These are phyloP conservation scores for Graphiopsis chlorocephala DNA, from an alignment of 2,329 filamentous ascomycete species.

Conservation along the genomic window DNA sequence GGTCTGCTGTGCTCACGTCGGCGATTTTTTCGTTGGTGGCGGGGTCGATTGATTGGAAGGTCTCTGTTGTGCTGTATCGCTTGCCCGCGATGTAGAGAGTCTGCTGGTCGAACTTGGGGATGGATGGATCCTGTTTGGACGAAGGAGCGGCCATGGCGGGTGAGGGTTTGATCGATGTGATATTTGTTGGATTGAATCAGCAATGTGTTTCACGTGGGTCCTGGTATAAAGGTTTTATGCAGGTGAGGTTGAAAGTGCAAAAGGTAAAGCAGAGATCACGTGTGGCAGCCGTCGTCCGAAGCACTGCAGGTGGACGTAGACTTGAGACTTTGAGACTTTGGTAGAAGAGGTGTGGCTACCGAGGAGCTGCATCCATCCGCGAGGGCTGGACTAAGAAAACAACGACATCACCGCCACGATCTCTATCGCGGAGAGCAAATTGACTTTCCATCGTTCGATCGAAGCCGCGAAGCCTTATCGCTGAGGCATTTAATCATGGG, in stretches of 20 bases:
- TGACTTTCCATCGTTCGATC: not conserved
- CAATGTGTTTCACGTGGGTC: not conserved
- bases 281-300: not conserved
- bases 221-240: not conserved
- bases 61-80: slow-evolving; percentile 57
- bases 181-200: not conserved
- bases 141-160: slow-evolving; percentile 18
- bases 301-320: not conserved
- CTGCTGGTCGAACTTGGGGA: slow-evolving; percentile 28
- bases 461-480: not conserved
- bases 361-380: not conserved
- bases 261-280: slow-evolving; percentile 7
- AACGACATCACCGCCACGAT: not conserved
- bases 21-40: slow-evolving; percentile 67
- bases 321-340: not conserved
- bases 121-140: slow-evolving; percentile 19
- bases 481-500: not conserved
- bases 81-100: slow-evolving; percentile 72
- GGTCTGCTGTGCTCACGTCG: slow-evolving; percentile 57
- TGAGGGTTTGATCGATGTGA: not conserved
- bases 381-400: too few species aligned
- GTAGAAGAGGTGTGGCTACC: not conserved
- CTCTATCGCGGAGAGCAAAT: not conserved
- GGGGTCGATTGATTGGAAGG: slow-evolving; percentile 72
- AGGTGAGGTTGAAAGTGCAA: slow-evolving; percentile 1